These are phyloP conservation scores for Casaregolazyma lundiana DNA, from an alignment of 1,139 yeast species.

Conservation along the genomic window DNA sequence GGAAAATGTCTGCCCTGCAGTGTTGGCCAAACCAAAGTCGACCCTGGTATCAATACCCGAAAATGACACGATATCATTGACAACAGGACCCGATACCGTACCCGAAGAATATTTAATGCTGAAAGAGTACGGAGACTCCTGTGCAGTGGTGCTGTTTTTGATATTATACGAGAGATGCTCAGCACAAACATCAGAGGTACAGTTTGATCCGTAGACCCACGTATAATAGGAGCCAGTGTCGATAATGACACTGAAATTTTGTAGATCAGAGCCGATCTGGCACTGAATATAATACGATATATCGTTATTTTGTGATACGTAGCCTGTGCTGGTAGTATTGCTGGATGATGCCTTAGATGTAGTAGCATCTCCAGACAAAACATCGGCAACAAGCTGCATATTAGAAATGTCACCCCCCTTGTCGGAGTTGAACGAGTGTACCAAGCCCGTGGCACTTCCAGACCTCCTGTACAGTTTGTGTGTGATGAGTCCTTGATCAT, in stretches of 20 bases:
- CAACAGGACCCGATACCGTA: slow-evolving; percentile 48
- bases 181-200: slow-evolving; percentile 45
- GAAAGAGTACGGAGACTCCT: slow-evolving; percentile 33
- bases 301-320: slow-evolving; percentile 26
- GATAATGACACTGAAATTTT: slow-evolving; percentile 47
- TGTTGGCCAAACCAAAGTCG: slow-evolving; percentile 50
- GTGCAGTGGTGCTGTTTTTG: slow-evolving; percentile 20
- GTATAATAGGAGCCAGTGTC: slow-evolving; percentile 65
- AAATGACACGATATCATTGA: slow-evolving; percentile 39
- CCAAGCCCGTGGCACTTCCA: slow-evolving; percentile 4
- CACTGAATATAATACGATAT: slow-evolving; percentile 30
- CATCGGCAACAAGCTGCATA: slow-evolving; percentile 20
- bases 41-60: slow-evolving; percentile 43
- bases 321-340: slow-evolving; percentile 15
- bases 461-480: slow-evolving; percentile 8
- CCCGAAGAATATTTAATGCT: slow-evolving; percentile 52
- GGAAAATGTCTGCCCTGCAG: slow-evolving; percentile 51
- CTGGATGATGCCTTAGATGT: slow-evolving; percentile 7
- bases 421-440: slow-evolving; percentile 5
- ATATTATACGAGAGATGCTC: slow-evolving; percentile 35
- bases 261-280: slow-evolving; percentile 26
- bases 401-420: slow-evolving; percentile 6
- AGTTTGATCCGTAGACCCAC: slow-evolving; percentile 57
- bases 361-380: slow-evolving; percentile 10
- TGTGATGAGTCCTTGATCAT: background rate